Evolutionary conservation across 2,329 filamentous ascomycete species (phyloP), one percentile per base, ranked within the genome.

Genomic region (Alternaria atra): DNA sequence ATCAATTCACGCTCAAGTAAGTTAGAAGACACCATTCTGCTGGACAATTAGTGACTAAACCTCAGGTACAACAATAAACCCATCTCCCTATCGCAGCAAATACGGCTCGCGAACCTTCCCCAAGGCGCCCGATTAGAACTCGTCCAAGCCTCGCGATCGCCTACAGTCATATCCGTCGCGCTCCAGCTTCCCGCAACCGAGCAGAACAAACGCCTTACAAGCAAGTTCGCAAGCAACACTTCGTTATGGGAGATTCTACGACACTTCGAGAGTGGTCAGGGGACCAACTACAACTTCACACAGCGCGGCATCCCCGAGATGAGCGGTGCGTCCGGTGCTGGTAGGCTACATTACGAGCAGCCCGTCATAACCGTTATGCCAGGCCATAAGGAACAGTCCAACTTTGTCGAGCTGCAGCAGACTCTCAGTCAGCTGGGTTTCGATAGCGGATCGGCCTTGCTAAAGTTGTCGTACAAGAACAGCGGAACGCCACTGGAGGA

Each of bases 81-180:
- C 34, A 83, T 99, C 60, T 93, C 97, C 73, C 86, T 99, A 8
- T 94, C 93, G 6, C 86, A 93, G 57, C 90, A 92, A 42, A 92
- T 94, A 76, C 90, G 94, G 48, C 88, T 94, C 29, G 91, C 93
- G 5, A 92, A 93, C 51, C 89, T 99, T 6, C 84, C 86, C 12
- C 87, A 92, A 37, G 95, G 95, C 63, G 94, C 95, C 60, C 97
- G 96, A 76, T 88, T 99, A 60, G 94, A 98, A 75, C 91, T 99
- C 51, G 90, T 97, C 23, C 89, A 92, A 74, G 89, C 91, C 60
- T 95, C 94, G 46, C 91, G 92, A 58, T 95, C 93, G 0, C 91
- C 94, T 0, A 90, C 92, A 2, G 90, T 91, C 48, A 90, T 99
- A 57, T 93, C 91, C 40, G 90, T 99, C 42, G 94, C 92, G n/a